Base-by-base conservation (phyloP, 2,329 filamentous ascomycete species). In the Aspergillus ustus region DNA sequence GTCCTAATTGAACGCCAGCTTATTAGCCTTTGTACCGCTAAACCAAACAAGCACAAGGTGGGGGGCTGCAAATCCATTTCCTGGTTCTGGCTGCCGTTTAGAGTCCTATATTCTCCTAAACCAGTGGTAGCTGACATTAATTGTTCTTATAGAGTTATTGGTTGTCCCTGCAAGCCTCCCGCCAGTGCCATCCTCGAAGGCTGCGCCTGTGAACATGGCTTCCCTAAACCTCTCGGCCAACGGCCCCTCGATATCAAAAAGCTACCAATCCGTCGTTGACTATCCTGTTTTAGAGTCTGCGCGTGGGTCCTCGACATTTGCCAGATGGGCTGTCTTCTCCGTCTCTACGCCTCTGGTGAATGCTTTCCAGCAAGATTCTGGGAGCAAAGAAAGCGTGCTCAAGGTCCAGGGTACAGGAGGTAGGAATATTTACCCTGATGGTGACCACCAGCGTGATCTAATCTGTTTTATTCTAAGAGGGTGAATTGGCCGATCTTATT, bases 351-450 rank as follows among this genome's bases (percentile, higher is more conserved):
- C 95, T 58, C 86, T 99, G 45, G 85, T 92, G 75, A 98, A 91
- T 81, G 93, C 93, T 62, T 99, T 99, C 77, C 92, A 97, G 79
- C 82, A 85, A 66, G 91, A 95, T 74, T 84, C 87, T 60, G 89
- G 87, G 44, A 84, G 87, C 67, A 98, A 97, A 81, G 94, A 98
- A 80, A 98, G 94, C 77, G 87, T 97, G 1, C 82, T 99, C 69
- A 98, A 97, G 80, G 94, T 99, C 55, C 93, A 98, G 76, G 89
- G 85, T 73, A 96, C 92, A 52, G 94, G 93, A 82, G 91, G 92
- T 94, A 78, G 78, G 78, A 74, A 34, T 7, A 31, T 20, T 13
- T 3, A 29, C 34, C 3, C 20, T 29, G 3, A 29, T 17, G 28
- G 19, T 19, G 7, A 37, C 34, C 22, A 22, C 37, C 22, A 13